Conservation (phyloP, 495 filamentous ascomycete genomes). For the Tuber aestivum region DNA sequence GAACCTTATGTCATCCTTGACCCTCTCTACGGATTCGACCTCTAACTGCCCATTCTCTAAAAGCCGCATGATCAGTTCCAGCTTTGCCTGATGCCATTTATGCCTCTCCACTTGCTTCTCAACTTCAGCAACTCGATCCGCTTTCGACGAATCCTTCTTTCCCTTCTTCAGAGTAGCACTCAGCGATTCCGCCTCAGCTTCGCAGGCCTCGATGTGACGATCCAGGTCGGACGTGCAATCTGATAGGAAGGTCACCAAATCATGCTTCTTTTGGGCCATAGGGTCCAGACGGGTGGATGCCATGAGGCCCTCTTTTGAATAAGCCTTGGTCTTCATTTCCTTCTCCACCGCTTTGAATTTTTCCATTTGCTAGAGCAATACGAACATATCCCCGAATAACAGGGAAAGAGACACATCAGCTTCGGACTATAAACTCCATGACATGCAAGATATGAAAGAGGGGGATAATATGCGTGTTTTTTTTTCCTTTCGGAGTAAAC, state of each 20-base stretch:
- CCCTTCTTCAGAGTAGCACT: constrained; percentile 88
- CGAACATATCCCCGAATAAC: constrained; percentile 38
- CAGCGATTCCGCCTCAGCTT: constrained; percentile 82
- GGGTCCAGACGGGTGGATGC: constrained; percentile 89
- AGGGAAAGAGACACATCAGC: constrained; percentile 39
- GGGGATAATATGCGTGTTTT: constrained; percentile 30
- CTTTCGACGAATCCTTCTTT: constrained; percentile 73
- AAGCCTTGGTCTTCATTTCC: constrained; percentile 99
- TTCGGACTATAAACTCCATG: constrained; percentile 40
- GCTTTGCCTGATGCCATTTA: constrained; percentile 90
- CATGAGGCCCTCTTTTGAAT: constrained; percentile 92
- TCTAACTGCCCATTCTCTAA: constrained; percentile 91
- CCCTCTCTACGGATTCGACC: constrained; percentile 68
- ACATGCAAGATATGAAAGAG: constrained; percentile 29
- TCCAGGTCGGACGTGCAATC: constrained; percentile 89
- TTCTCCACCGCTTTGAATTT: constrained; percentile 99
- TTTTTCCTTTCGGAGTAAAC: constrained; percentile 18
- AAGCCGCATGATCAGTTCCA: constrained; percentile 83
- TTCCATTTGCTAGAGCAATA: constrained; percentile 82
- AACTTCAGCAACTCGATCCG: constrained; percentile 80
- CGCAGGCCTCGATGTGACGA: constrained; percentile 81
- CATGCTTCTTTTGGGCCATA: constrained; percentile 85
- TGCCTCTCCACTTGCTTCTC: constrained; percentile 79
- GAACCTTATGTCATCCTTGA: constrained; percentile 88
- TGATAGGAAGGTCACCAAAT: constrained; percentile 75